Evolutionary conservation across 2,329 filamentous ascomycete species (phyloP).

Genomic region (Penicillium griseofulvum): DNA sequence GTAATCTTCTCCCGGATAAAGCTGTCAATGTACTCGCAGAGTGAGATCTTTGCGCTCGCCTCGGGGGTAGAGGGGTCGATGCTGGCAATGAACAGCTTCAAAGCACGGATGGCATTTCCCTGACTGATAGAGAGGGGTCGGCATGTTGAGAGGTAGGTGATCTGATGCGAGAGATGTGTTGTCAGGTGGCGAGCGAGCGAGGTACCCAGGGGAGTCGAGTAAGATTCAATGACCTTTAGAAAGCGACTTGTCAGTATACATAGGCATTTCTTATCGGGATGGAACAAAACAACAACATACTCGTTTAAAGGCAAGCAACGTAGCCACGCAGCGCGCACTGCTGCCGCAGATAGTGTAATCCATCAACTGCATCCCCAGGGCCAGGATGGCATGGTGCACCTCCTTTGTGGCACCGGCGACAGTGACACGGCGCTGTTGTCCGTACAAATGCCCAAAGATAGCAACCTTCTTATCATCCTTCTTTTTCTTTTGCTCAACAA

Average conservation of each 20-base stretch:
- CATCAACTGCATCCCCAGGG: constrained; percentile 85
- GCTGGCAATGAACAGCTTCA: constrained; percentile 89
- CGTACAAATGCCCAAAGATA: constrained; percentile 80
- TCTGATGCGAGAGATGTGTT: constrained; percentile 89
- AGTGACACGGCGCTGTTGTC: constrained; percentile 66
- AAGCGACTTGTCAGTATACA: constrained; percentile 17
- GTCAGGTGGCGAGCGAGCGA: constrained; percentile 89
- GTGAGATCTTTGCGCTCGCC: constrained; percentile 71
- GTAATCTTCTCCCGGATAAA: constrained; percentile 90
- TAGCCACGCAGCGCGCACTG: constrained; percentile 82
- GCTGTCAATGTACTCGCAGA: constrained; percentile 78
- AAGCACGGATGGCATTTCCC: constrained; percentile 92
- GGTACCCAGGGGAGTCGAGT: constrained; percentile 79
- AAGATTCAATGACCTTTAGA: constrained; percentile 79
- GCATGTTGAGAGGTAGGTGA: constrained; percentile 89
- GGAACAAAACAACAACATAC: constrained; percentile 47
- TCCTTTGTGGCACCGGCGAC: constrained; percentile 63
- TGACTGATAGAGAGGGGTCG: constrained; percentile 95
- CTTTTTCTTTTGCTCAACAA: constrained; percentile 47
- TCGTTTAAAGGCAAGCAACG: constrained; percentile 83
- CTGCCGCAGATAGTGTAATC: constrained; percentile 86
- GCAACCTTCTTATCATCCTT: constrained; percentile 66
- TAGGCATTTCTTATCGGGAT: background rate
- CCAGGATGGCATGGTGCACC: constrained; percentile 81
- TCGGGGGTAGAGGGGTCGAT: constrained; percentile 85